A percentile compares a stretch with the other conserved stretches of the same genome.
Evolutionary conservation across 441 rosid species (phyloP).

Genomic region (Adansonia madagascariensis): DNA sequence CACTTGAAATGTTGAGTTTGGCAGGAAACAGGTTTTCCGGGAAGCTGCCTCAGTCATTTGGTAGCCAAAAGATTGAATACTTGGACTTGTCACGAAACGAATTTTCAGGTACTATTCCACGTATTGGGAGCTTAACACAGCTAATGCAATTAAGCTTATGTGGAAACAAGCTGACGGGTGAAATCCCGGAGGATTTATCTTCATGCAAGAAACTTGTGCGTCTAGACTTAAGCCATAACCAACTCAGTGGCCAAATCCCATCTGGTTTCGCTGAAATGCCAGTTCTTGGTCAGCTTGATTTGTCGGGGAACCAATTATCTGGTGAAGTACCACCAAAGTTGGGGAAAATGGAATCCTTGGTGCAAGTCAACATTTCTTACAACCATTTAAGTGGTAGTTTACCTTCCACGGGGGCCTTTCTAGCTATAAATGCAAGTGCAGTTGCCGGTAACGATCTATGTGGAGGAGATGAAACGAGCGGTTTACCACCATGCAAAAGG

Average conservation of each 20-base stretch:
- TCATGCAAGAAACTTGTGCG: slow-evolving; percentile 70
- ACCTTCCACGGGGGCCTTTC: slow-evolving; percentile 72
- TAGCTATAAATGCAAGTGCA: slow-evolving; percentile 69
- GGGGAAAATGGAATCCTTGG: slow-evolving; percentile 64
- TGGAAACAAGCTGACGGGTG: slow-evolving; percentile 57
- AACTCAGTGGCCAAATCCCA: slow-evolving; percentile 66
- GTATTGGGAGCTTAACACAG: slow-evolving; percentile 43
- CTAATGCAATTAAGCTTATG: slow-evolving; percentile 64
- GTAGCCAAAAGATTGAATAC: slow-evolving; percentile 58
- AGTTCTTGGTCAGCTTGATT: slow-evolving; percentile 74
- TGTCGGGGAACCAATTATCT: slow-evolving; percentile 63
- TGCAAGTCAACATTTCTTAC: slow-evolving; percentile 76
- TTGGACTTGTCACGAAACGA: slow-evolving; percentile 62
- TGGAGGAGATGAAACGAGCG: slow-evolving; percentile 41
- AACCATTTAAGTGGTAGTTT: slow-evolving; percentile 67
- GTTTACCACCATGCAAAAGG: slow-evolving; percentile 59
- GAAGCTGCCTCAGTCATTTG: slow-evolving; percentile 55
- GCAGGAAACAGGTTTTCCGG: slow-evolving; percentile 60
- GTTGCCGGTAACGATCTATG: slow-evolving; percentile 74
- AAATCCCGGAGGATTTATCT: slow-evolving; percentile 66
- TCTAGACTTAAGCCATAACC: slow-evolving; percentile 74
- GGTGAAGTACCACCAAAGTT: slow-evolving; percentile 64
- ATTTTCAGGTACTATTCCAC: slow-evolving; percentile 62
- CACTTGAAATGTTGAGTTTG: slow-evolving; percentile 75
- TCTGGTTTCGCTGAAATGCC: slow-evolving; percentile 51